phyloP scores from a whole-genome alignment of 768 basidiomycete species.

The Leucocoprinus sp. region DNA sequence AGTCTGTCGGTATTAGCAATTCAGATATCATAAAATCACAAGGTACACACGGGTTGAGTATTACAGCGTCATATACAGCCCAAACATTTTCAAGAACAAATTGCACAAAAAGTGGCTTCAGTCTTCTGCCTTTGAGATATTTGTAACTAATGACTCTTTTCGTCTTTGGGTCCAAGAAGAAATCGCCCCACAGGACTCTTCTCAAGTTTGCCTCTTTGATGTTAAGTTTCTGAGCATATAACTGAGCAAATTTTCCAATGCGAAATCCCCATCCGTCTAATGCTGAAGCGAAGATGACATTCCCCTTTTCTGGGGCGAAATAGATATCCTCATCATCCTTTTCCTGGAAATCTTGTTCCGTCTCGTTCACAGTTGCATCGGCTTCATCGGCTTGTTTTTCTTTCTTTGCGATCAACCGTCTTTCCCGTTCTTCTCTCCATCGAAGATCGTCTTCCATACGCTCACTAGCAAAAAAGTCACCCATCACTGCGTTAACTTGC shows the following conservation, averaged over 20 bases:
- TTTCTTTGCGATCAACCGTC: constrained; percentile 68
- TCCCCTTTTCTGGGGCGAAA: constrained; percentile 91
- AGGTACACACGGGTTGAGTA: constrained; percentile 75
- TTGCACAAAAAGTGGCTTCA: constrained; percentile 96
- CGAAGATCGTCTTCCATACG: constrained; percentile 94
- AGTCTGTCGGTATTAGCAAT: constrained; percentile 11
- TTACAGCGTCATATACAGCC: constrained; percentile 90
- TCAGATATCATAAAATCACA: not conserved
- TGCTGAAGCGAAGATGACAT: constrained; percentile 93
- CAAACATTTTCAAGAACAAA: constrained; percentile 96
- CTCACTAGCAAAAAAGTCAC: constrained; percentile 88
- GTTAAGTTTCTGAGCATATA: constrained; percentile 85
- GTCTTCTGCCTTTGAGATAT: constrained; percentile 73
- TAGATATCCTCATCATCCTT: constrained; percentile 98
- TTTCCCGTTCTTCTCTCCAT: constrained; percentile 90
- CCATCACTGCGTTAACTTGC: constrained; percentile 98
- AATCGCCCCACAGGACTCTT: constrained; percentile 94
- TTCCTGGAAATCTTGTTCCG: constrained; percentile 75
- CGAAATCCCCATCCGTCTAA: constrained; percentile 98
- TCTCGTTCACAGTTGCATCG: constrained; percentile 50
- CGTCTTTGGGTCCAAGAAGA: constrained; percentile 91
- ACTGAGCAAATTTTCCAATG: constrained; percentile 84
- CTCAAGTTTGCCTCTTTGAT: constrained; percentile 83
- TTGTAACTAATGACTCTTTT: constrained; percentile 89
- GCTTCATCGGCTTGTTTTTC: constrained; percentile 60